phyloP scores from a whole-genome alignment of 2,329 filamentous ascomycete genomes.

The Rutstroemia sp. region DNA sequence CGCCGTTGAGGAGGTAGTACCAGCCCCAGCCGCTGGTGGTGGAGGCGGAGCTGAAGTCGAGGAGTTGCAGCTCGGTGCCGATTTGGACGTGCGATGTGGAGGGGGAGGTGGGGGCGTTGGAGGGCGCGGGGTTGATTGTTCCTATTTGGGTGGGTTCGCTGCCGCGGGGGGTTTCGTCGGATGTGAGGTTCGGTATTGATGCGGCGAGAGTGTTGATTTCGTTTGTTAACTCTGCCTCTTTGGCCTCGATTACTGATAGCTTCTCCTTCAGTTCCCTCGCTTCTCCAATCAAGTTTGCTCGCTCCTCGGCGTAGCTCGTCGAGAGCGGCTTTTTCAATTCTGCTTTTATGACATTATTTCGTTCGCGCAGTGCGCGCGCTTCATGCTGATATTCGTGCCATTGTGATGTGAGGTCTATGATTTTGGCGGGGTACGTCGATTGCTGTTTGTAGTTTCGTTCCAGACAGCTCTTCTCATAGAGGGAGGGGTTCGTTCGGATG shows the following conservation, averaged over 20 bases:
- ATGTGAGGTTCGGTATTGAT: slow-evolving; percentile 81
- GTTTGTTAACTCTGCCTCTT: slow-evolving; percentile 49
- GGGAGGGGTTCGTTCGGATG: slow-evolving; percentile 75
- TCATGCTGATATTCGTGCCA: slow-evolving; percentile 55
- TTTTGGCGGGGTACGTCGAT: slow-evolving; percentile 46
- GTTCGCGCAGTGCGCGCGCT: slow-evolving; percentile 54
- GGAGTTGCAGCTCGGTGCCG: slow-evolving; percentile 74
- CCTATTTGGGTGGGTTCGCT: slow-evolving; percentile 56
- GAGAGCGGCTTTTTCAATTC: slow-evolving; percentile 46
- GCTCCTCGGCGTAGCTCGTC: slow-evolving; percentile 37
- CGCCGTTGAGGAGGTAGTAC: slow-evolving; percentile 94
- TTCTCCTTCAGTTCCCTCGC: slow-evolving; percentile 57
- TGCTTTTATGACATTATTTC: slow-evolving; percentile 56
- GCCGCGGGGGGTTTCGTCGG: slow-evolving; percentile 65
- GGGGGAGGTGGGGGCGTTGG: slow-evolving; percentile 31
- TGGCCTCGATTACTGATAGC: slow-evolving; percentile 51
- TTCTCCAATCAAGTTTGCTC: slow-evolving; percentile 47
- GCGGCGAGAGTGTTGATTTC: slow-evolving; percentile 71
- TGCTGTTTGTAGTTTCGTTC: slow-evolving; percentile 71
- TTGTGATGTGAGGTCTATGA: slow-evolving; percentile 47
- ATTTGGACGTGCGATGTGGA: slow-evolving; percentile 74
- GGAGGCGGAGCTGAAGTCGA: slow-evolving; percentile 79
- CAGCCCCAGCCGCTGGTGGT: slow-evolving; percentile 92
- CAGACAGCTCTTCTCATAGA: slow-evolving; percentile 76
- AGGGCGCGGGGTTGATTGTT: slow-evolving; percentile 70